Evolutionary conservation across 768 basidiomycete species (phyloP), one percentile per base, ranked within the genome.

Genomic region (Exidia glandulosa): DNA sequence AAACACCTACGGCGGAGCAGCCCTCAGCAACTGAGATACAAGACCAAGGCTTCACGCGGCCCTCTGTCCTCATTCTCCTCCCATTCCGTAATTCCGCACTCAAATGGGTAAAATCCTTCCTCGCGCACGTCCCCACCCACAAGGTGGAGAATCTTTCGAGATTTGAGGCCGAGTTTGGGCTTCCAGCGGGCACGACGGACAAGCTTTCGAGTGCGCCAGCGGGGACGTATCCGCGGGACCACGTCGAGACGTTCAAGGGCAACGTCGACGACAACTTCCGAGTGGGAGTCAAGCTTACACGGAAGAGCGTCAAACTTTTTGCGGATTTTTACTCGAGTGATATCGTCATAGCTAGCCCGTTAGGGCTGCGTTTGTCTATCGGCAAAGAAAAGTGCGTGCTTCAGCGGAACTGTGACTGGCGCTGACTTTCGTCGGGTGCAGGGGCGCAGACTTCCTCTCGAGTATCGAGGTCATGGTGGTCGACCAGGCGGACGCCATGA

Each of bases 11-110:
- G 1, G 74, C 78, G 36, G 72, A 74, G 6, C 75, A 82, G 27
- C 77, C 81, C 2, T 85, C 85, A 2, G 83, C 86, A 71, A 62
- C 69, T 29, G 84, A 90, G 62, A 80, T 90, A 14, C 90, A 91
- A 73, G 96, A 99, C 68, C 96, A 98, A 79, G 95, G 95, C 30
- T 98, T 97, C 74, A 96, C 94, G 6, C 88, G 96, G 4, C 95
- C 96, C 9, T 94, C 95, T 23, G 77, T 95, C 31, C 88, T 99
- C 52, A 75, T 99, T 63, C 83, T 98, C 60, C 81, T 94, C 10
- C 96, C 96, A 1, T 93, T 97, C 76, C 92, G 96, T 56, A 91
- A 90, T 41, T 86, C 85, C 56, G 94, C 90, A 1, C 74, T 88
- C 5, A 77, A 82, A 59, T 97, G 94, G 90, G 75, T 94, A 62